These are phyloP conservation scores for Colletotrichum lupini DNA, from an alignment of 2,329 filamentous ascomycete genomes.

Conservation along the genomic window DNA sequence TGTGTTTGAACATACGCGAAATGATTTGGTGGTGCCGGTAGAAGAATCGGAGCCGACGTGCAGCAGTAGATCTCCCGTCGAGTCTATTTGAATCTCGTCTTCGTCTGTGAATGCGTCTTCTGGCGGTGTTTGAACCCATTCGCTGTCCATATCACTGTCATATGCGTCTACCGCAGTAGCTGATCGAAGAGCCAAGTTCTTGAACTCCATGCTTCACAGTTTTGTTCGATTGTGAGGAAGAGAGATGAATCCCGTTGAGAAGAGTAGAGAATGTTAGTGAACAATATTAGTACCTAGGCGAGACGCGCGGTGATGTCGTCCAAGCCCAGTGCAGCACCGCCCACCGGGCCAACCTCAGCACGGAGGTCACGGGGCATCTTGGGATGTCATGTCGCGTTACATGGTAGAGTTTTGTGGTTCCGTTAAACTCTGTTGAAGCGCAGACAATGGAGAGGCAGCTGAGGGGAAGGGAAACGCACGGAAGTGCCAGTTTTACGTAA, in stretches of 20 bases:
- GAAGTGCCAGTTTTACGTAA: constrained; percentile 33
- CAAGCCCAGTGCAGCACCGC: background rate
- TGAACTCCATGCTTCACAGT: constrained; percentile 2
- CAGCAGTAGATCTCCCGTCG: constrained; percentile 16
- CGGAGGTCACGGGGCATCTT: constrained; percentile 19
- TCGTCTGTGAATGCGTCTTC: constrained; percentile 9
- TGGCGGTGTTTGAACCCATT: constrained; percentile 23
- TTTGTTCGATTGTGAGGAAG: background rate
- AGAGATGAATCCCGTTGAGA: background rate
- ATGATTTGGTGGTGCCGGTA: constrained; percentile 3
- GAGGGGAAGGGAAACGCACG: constrained; percentile 29
- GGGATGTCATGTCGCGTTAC: constrained; percentile 2
- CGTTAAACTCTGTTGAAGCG: constrained; percentile 4
- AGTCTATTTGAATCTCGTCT: constrained; percentile 22
- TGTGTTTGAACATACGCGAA: constrained; percentile 23
- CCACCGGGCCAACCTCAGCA: background rate
- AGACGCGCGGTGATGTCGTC: background rate
- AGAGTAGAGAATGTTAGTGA: background rate
- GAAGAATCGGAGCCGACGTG: background rate
- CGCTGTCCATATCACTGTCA: constrained; percentile 21
- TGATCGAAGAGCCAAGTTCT: constrained; percentile 2
- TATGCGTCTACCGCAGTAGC: background rate
- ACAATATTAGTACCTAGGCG: background rate
- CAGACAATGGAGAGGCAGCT: background rate
- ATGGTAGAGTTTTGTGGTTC: constrained; percentile 17